Base-by-base conservation (phyloP, 805 yeast genomes). In the Candida quercuum region DNA sequence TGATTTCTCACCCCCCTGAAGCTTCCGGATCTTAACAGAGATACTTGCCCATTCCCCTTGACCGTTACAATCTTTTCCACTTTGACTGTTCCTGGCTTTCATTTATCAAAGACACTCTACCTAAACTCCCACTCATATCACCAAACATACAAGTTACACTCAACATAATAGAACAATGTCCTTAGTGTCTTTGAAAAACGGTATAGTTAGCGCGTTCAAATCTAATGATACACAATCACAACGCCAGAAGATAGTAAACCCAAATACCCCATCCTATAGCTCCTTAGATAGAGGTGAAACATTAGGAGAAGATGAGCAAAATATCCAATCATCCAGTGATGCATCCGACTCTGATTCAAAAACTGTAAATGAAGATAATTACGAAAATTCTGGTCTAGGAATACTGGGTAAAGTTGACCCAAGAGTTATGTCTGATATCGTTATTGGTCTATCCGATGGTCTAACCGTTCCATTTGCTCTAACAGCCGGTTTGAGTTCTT, bases 401-500 rank as follows among this genome's bases (percentile, higher is more conserved):
- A 51, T 78, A 26, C 67, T 80, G 43, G 71, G 70, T 27, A 72
- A 66, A 32, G 69, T 84, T 36, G 93, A 84, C 56, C 99, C 99
- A 9, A 77, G 99, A 59, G 89, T 89, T 19, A 86, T 91, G 82
- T 81, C 93, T 32, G 98, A 91, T 60, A 72, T 86, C 39, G 87
- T 91, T 48, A 91, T 91, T 55, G 99, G 99, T 5, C 74, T 91
- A 35, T 81, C 93, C 25, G 99, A 91, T 59, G 99, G 99, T 5
- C 72, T 91, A 47, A 91, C 98, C 0, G 99, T 91, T 28, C 99
- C 99, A n/a, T 91, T 91, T 70, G 99, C 99, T 2, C 72, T 93
- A 49, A 93, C 98, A 2, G 98, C 99, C 0, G 99, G 98, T 34
- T 72, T 91, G 39, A 83, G 95, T 1, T 81, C 94, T 1, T 72